These are phyloP conservation scores for Ensete ventricosum DNA, from an alignment of 176 grass and related monocot genomes.

Conservation along the genomic window DNA sequence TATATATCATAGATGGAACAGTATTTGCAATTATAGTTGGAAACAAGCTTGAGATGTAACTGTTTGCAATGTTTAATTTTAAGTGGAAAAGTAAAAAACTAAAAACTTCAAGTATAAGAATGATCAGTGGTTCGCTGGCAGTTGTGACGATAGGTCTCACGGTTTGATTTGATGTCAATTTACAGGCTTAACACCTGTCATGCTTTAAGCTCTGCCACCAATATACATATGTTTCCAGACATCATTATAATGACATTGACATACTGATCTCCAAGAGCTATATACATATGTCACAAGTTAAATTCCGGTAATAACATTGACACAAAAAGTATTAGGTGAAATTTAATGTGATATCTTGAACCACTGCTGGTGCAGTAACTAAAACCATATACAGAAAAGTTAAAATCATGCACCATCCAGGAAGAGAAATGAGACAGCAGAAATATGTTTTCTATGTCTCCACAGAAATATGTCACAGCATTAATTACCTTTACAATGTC, in stretches of 20 bases:
- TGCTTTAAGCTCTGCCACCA: not conserved
- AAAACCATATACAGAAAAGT: too few relatives aligned
- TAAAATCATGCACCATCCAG: not conserved
- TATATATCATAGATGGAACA: too few relatives aligned
- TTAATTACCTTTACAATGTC: constrained; percentile 91
- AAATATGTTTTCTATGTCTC: not conserved
- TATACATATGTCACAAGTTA: not conserved
- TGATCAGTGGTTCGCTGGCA: too few relatives aligned
- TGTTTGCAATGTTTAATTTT: too few relatives aligned
- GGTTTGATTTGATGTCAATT: too few relatives aligned
- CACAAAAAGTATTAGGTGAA: not conserved
- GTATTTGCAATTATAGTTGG: too few relatives aligned
- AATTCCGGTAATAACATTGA: not conserved
- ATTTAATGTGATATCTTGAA: not conserved
- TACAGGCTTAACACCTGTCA: not conserved
- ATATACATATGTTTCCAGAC: not conserved
- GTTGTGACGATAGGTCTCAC: too few relatives aligned
- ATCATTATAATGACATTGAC: not conserved
- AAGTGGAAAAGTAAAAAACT: too few relatives aligned
- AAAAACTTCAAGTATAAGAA: too few relatives aligned
- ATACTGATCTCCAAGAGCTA: not conserved
- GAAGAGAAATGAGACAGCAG: not conserved
- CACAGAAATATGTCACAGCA: not conserved
- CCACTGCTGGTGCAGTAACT: too few relatives aligned
- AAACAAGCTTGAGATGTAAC: too few relatives aligned